These are phyloP conservation scores for Jaltomata sinuosa DNA, from an alignment of 257 asterid genomes.

Conservation along the genomic window DNA sequence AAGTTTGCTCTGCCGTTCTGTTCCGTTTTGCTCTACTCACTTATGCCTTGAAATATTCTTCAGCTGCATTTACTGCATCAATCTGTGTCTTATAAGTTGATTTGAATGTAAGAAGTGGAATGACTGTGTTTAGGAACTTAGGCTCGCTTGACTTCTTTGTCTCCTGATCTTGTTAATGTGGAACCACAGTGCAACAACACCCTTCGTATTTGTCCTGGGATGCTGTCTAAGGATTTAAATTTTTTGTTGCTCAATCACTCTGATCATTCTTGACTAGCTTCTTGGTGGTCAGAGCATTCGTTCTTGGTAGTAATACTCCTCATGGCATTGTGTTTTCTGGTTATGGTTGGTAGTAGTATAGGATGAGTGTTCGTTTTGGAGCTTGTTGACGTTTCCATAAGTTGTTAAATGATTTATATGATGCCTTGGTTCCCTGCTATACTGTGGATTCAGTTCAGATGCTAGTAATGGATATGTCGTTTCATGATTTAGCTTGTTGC, in stretches of 20 bases:
- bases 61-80: not conserved
- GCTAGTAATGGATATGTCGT: not conserved
- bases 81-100: not conserved
- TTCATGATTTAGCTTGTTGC: not conserved
- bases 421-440: not conserved
- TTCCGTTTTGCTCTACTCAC: not conserved
- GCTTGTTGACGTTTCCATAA: not conserved
- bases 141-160: not conserved
- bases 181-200: not conserved
- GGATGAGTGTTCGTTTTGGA: not conserved
- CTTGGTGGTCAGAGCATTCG: not conserved
- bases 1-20: not conserved
- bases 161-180: not conserved
- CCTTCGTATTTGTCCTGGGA: not conserved
- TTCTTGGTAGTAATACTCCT: not conserved
- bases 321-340: not conserved
- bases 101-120: not conserved
- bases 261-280: not conserved
- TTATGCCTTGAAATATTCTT: not conserved
- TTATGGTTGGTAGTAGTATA: not conserved
- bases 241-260: not conserved
- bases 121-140: not conserved
- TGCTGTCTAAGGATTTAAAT: not conserved
- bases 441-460: not conserved
- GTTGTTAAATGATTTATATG: not conserved